Percentiles rank a stretch among this genome's conserved stretches.
Evolutionary conservation across 1,139 yeast species (phyloP).

Genomic region (Debaryomycetaceae sp.): DNA sequence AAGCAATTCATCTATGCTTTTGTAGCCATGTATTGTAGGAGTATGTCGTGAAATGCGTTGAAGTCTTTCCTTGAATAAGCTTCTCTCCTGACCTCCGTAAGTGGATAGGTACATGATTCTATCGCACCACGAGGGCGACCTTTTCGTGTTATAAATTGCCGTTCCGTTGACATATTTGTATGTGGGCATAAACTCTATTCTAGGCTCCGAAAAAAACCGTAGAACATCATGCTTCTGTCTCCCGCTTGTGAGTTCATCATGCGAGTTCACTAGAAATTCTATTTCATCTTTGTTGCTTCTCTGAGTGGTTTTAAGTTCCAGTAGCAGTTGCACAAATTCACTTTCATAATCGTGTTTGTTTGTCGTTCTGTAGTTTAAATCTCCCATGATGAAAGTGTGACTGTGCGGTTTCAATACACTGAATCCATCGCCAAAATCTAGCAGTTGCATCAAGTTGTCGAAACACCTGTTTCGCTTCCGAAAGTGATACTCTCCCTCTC

Average conservation of each 20-base stretch:
- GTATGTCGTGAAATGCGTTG: conserved; percentile 6
- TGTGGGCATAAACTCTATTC: conserved; percentile 66
- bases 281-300: conserved; percentile 10
- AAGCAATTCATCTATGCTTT: conserved; percentile 31
- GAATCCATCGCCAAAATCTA: conserved; percentile 60
- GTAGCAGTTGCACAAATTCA: conserved; percentile 15
- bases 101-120: conserved; percentile 59
- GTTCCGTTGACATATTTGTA: conserved; percentile 61
- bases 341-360: conserved; percentile 20
- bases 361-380: conserved; percentile 69
- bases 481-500: conserved; percentile 57
- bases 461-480: conserved; percentile 52
- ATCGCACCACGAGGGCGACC: conserved; percentile 91
- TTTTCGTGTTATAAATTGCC: conserved; percentile 49
- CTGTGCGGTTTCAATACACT: conserved; percentile 51
- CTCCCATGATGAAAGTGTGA: conserved; percentile 78
- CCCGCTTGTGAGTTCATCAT: conserved; percentile 61
- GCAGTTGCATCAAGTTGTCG: conserved; percentile 44
- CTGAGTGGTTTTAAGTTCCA: conserved; percentile 23
- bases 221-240: conserved; percentile 46
- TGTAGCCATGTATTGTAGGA: conserved; percentile 35
- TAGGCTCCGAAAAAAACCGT: conserved; percentile 61
- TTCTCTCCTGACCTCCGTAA: conserved; percentile 26
- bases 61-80: background rate
- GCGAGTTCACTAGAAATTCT: conserved; percentile 22